Evolutionary conservation across 305 asterid genomes (phyloP), one percentile per base, ranked within the genome.

Genomic region (Fraxinus xanthoxyloides): DNA sequence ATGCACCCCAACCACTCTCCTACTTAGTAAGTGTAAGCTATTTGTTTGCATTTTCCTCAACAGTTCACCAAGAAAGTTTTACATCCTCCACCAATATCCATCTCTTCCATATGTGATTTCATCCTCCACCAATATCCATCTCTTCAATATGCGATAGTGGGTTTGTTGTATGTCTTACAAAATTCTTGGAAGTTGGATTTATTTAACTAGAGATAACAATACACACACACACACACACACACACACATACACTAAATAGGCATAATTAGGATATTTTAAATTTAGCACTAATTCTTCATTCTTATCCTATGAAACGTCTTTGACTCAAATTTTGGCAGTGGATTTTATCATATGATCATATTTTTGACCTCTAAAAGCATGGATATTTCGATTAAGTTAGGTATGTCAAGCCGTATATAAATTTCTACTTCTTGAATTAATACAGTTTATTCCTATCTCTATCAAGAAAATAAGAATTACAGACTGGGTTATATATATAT

Each of bases 311-410:
- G 86, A 78, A 72, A 35, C 89, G 87, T 86, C 87, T 86, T 83
- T 86, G 89, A 86, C 89, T 86, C 84, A 77, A 83, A 7, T 56
- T 35, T 34, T 31, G 36, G 77, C 43, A 78, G 40, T n/a, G 24
- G 48, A 51, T 65, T 61, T 78, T 78, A 78, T n/a, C 23, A 28
- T 38, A 69, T 38, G 19, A 15, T 36, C 69, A n/a, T 65, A 72
- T 75, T 80, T 48, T 80, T 82, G 59, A 69, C 78, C 46, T 48
- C 32, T 10, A 79, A 72, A 35, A 76, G 56, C 78, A 85, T 83
- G 80, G 84, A 78, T 85, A 82, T 72, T 72, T 82, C 4, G 38
- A 75, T 72, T 43, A 74, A 40, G 78, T 69, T 77, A 82, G 75
- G 81, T 36, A 48, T 72, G 5, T 15, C 3, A 15, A 67, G 17